phyloP scores from a whole-genome alignment of 129 eudicot species.

The Deinandra increscens region DNA sequence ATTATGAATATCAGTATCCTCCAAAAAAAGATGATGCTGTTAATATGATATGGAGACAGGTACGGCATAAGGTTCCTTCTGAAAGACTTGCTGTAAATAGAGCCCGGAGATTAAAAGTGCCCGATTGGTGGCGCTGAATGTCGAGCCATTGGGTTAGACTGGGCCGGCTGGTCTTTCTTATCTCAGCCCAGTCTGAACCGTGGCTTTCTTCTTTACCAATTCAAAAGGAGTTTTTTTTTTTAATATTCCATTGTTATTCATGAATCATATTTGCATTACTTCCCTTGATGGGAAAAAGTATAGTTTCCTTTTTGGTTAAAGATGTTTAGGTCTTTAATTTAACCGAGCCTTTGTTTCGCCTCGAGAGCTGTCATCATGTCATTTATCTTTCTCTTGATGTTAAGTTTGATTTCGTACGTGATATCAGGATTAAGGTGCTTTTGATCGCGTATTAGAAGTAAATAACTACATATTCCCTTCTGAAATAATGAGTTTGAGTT shows the following conservation, averaged over 20 bases:
- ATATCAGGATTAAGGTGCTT: neutral
- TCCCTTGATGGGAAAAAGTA: constrained; percentile 5
- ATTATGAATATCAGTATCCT: constrained; percentile 86
- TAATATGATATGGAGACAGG: constrained; percentile 95
- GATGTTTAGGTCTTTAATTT: neutral
- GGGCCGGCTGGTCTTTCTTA: neutral
- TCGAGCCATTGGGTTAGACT: neutral
- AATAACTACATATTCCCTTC: too few relatives aligned
- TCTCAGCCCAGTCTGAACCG: neutral
- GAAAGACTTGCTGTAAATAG: constrained; percentile 80
- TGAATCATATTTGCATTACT: constrained; percentile 7
- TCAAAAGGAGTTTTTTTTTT: constrained; percentile 1
- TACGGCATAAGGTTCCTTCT: constrained; percentile 67
- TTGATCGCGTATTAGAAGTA: too few relatives aligned
- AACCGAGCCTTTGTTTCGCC: neutral
- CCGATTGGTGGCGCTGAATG: constrained; percentile 80
- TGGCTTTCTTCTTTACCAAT: constrained; percentile 1
- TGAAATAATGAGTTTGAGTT: too few relatives aligned
- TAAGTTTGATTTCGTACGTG: neutral
- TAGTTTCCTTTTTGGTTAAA: constrained; percentile 6
- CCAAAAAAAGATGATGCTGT: constrained; percentile 87
- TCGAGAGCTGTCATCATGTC: too few relatives aligned
- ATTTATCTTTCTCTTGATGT: neutral
- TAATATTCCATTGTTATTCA: constrained; percentile 14
- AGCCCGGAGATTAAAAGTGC: constrained; percentile 82